Evolutionary conservation across 192 early-diverging fungal genomes (phyloP).

Genomic region (Backusella tuberculispora): DNA sequence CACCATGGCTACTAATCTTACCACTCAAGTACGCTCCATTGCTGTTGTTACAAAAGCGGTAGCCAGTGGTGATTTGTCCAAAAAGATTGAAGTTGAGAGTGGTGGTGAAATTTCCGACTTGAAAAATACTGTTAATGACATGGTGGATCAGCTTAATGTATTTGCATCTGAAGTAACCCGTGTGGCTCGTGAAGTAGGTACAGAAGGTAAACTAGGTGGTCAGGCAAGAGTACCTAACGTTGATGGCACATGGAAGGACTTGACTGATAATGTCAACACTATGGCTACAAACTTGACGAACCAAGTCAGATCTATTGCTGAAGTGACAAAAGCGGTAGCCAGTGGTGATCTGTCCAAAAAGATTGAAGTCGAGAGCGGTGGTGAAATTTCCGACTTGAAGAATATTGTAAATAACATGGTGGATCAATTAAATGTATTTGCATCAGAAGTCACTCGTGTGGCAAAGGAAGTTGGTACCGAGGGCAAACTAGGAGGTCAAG

Average conservation of each 20-base stretch:
- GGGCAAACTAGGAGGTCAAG: slow-evolving; percentile 77
- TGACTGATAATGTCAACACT: slow-evolving; percentile 61
- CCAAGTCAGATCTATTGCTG: slow-evolving; percentile 57
- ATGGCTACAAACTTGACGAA: slow-evolving; percentile 61
- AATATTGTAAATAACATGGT: slow-evolving; percentile 67
- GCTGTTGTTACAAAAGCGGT: slow-evolving; percentile 62
- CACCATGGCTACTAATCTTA: slow-evolving; percentile 62
- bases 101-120: slow-evolving; percentile 73
- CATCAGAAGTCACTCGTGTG: slow-evolving; percentile 63
- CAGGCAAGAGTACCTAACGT: slow-evolving; percentile 54
- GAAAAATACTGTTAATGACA: slow-evolving; percentile 80
- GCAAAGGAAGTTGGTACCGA: slow-evolving; percentile 68
- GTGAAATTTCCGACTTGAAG: slow-evolving; percentile 61
- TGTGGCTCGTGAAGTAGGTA: slow-evolving; percentile 60
- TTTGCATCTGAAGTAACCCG: slow-evolving; percentile 63
- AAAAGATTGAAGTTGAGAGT: slow-evolving; percentile 62
- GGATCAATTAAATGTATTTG: slow-evolving; percentile 59
- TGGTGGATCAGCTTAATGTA: slow-evolving; percentile 67
- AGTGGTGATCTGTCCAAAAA: slow-evolving; percentile 54
- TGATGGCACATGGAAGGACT: slow-evolving; percentile 56
- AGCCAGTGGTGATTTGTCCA: slow-evolving; percentile 58
- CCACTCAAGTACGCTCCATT: slow-evolving; percentile 69
- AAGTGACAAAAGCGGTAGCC: slow-evolving; percentile 54
- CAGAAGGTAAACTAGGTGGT: slow-evolving; percentile 61
- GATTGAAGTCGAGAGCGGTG: slow-evolving; percentile 52